Evolutionary conservation across 1,284 basidiomycete species (phyloP).

Genomic region (Boletellus deceptivus): DNA sequence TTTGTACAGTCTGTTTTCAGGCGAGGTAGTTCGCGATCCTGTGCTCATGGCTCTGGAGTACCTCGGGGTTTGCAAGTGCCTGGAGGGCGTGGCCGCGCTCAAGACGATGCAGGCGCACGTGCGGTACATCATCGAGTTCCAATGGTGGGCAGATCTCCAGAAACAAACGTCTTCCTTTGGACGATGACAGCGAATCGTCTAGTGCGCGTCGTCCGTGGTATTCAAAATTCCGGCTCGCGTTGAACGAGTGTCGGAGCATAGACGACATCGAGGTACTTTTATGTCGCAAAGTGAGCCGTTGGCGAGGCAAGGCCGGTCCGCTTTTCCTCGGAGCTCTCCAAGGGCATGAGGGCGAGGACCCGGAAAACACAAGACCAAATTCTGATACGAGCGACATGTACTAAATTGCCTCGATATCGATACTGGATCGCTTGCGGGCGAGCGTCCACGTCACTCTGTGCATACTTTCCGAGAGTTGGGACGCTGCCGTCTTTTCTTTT

Average conservation of each 20-base stretch:
- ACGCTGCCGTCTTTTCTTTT: background rate
- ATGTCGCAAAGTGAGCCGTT: conserved; percentile 45
- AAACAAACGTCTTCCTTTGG: background rate
- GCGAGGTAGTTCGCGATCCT: conserved; percentile 51
- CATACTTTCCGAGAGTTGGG: background rate
- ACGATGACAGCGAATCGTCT: background rate
- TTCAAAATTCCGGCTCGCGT: conserved; percentile 48
- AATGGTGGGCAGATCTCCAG: conserved; percentile 46
- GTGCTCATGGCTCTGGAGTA: conserved; percentile 63
- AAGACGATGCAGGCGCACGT: conserved; percentile 55
- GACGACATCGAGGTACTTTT: conserved; percentile 49
- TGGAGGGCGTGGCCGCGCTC: conserved; percentile 47
- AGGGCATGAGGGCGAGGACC: conserved; percentile 2
- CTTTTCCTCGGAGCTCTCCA: background rate
- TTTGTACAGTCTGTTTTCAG: conserved; percentile 46
- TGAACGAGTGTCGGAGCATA: conserved; percentile 41
- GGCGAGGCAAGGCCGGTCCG: conserved; percentile 43
- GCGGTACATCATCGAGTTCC: conserved; percentile 58
- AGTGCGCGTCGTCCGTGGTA: conserved; percentile 57
- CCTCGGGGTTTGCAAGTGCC: conserved; percentile 50
- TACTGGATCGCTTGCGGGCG: background rate
- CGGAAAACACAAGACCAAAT: background rate
- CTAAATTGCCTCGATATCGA: background rate
- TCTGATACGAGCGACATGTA: conserved; percentile 1
- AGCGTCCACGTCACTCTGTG: background rate